These are phyloP conservation scores for Acanthamoeba royreba DNA, from an alignment of 208 protist species.

Conservation along the genomic window DNA sequence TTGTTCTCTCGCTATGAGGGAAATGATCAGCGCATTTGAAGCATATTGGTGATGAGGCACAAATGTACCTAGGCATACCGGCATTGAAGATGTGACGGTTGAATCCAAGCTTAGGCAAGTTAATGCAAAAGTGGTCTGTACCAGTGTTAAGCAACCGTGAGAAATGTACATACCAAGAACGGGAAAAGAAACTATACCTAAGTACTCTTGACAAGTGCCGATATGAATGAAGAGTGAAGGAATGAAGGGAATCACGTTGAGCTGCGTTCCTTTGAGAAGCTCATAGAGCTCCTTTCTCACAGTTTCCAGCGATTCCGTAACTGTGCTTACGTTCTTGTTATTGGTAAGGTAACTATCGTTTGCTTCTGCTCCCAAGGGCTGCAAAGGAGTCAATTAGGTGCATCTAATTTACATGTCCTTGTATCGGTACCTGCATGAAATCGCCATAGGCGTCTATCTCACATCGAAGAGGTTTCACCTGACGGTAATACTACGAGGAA, in stretches of 20 bases:
- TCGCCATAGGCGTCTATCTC: slow-evolving; percentile 66
- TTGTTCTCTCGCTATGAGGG: not conserved
- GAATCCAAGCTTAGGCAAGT: not conserved
- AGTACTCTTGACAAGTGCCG: slow-evolving; percentile 62
- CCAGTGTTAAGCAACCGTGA: not conserved
- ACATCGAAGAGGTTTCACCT: not conserved
- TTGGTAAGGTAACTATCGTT: slow-evolving; percentile 47
- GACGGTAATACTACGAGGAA: slow-evolving; percentile 25
- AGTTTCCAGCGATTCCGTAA: not conserved
- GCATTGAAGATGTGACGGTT: not conserved
- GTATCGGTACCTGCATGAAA: slow-evolving; percentile 63
- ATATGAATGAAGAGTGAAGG: slow-evolving; percentile 62
- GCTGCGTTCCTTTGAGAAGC: slow-evolving; percentile 45
- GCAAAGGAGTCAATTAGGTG: not conserved
- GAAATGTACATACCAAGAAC: not conserved
- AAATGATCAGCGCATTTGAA: not conserved
- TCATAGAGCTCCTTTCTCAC: slow-evolving; percentile 23
- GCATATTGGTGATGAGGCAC: not conserved
- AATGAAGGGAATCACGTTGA: slow-evolving; percentile 52
- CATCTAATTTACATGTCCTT: not conserved
- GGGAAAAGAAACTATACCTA: not conserved
- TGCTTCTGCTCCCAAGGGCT: slow-evolving; percentile 45
- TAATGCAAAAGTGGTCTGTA: slow-evolving; percentile 11
- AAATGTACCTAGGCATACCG: not conserved
- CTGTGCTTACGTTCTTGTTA: not conserved